Base-by-base conservation (phyloP, 202 grass and related monocot species). In the Hordeum pubiflorum region DNA sequence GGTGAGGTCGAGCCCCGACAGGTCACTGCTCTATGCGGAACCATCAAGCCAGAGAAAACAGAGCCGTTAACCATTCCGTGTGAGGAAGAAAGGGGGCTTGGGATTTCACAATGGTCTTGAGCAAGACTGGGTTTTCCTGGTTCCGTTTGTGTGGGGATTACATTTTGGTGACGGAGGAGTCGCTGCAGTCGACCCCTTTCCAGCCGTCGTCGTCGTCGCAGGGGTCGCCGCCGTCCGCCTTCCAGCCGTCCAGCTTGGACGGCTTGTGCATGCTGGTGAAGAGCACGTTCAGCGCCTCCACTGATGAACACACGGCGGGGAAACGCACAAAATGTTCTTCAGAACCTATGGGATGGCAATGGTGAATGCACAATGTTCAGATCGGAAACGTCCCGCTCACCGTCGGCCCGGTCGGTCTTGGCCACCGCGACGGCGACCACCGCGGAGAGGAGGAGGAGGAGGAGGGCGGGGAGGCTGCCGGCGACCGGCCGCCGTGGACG, bases 241-340 rank as follows among this genome's bases (percentile, higher is more conserved):
- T 85, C 96, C 96, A 99, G 37, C 87, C 87, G 2, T 80, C 84
- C 86, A 99, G 38, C 41, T 93, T 76, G 26, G 88, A 88, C 15
- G 92, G 87, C 4, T 92, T 88, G 82, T 84, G 90, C 87, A 96
- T 93, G 63, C 90, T 93, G 37, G 58, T 78, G 76, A 88, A 96
- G 81, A 96, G 82, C 56, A 99, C 89, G 77, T 99, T 99, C 17
- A 99, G 79, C 10, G 92, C 92, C 70, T 85, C 85, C 29, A 94
- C 95, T 94, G 82, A 0, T 6, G 46, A 17, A 36, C 5, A 17
- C 14, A 17, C 4, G 33, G 4, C 59, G 74, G 10, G 14, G 76
- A 71, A 76, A 24, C 9, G 40, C 9, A 31, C 40, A 58, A 29
- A 64, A 26, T 60, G 44, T 44, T 44, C 9, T 56, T 82, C 44